Conservation (phyloP, 139 green algal genomes). For the Chlorella sp. region DNA sequence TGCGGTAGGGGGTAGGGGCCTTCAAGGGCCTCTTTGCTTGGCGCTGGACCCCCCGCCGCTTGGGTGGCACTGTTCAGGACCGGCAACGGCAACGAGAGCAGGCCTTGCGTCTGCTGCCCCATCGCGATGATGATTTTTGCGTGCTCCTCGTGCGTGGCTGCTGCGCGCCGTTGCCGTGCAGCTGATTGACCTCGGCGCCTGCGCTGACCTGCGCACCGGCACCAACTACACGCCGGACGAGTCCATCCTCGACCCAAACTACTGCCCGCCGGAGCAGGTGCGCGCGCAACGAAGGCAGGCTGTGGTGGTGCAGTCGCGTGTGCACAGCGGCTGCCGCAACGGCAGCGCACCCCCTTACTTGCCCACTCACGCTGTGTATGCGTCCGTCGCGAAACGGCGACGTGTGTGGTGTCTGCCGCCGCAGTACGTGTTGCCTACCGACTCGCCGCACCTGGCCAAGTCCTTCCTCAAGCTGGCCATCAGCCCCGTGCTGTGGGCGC, state of each 20-base stretch:
- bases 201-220: conserved; percentile 73
- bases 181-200: conserved; percentile 55
- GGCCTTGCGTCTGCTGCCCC: too few species aligned
- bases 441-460: conserved; percentile 62
- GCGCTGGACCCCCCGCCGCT: too few species aligned
- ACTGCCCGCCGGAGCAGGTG: conserved; percentile 83
- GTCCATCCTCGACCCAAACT: conserved; percentile 83
- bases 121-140: too few species aligned
- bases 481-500: conserved; percentile 81
- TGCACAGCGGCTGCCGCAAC: too few species aligned
- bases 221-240: conserved; percentile 88
- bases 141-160: too few species aligned
- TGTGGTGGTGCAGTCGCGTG: neutral
- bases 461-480: conserved; percentile 48
- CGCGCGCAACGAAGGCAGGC: neutral
- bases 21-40: too few species aligned
- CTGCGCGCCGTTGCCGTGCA: conserved; percentile 11
- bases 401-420: neutral
- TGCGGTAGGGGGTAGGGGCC: too few species aligned
- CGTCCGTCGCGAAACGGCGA: neutral
- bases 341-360: too few species aligned
- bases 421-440: conserved; percentile 72
- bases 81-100: too few species aligned
- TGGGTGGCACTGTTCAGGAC: too few species aligned
- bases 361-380: neutral